Conservation (phyloP, 2,329 filamentous ascomycete genomes). For the Chrysoporthe austroafricana region DNA sequence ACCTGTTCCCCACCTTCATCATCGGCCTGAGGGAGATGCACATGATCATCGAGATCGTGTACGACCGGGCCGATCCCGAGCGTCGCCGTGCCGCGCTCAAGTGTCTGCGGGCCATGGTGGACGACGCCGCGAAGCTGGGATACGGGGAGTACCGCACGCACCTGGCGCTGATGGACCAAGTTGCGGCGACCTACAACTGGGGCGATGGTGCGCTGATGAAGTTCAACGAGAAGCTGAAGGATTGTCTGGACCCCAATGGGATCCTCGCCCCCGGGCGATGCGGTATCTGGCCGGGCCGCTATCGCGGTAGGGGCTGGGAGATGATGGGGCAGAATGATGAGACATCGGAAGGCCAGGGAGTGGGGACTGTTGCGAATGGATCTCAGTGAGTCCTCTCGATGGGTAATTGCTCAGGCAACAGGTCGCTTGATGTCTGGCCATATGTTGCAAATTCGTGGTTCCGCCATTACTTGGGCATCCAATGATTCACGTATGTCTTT, state of each 20-base stretch:
- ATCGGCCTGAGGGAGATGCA: slow-evolving; percentile 50
- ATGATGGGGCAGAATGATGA: slow-evolving; percentile 39
- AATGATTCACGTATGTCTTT: too few species aligned
- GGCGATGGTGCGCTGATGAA: slow-evolving; percentile 41
- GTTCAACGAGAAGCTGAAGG: slow-evolving; percentile 44
- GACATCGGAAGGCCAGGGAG: slow-evolving; percentile 38
- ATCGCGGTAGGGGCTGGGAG: slow-evolving; percentile 41
- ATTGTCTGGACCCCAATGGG: slow-evolving; percentile 47
- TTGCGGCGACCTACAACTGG: slow-evolving; percentile 45
- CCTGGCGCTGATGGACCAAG: slow-evolving; percentile 45
- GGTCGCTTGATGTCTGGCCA: too few species aligned
- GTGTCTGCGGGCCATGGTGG: slow-evolving; percentile 41
- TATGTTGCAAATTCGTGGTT: too few species aligned
- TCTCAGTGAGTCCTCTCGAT: background rate
- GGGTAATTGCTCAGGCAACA: too few species aligned
- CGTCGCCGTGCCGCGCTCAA: slow-evolving; percentile 33
- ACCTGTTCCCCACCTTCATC: slow-evolving; percentile 38
- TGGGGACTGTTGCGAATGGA: slow-evolving; percentile 26
- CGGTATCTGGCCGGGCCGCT: slow-evolving; percentile 47
- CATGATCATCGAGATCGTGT: slow-evolving; percentile 49
- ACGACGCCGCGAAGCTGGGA: slow-evolving; percentile 40
- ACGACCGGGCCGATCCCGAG: slow-evolving; percentile 42
- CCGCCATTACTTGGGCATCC: too few species aligned
- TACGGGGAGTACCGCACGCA: slow-evolving; percentile 48
- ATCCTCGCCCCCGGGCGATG: slow-evolving; percentile 51